Percentiles rank a stretch among this genome's conserved stretches.
phyloP scores from a whole-genome alignment of 352 stramenopile species.

The Phytopythium ostracodes region DNA sequence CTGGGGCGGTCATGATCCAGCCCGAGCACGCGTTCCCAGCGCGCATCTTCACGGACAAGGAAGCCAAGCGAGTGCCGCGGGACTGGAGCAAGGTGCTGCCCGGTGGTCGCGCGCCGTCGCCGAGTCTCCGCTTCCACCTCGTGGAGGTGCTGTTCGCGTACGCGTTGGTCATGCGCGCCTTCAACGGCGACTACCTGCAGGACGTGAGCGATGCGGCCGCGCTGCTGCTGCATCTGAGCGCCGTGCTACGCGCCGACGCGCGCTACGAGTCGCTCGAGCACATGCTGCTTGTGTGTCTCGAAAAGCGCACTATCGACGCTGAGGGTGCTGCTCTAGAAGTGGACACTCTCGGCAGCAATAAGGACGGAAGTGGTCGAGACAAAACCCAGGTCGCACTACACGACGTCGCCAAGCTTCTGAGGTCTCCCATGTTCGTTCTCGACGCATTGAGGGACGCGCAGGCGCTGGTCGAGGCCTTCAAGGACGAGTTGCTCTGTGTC shows the following conservation, averaged over 20 bases:
- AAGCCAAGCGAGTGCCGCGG: constrained; percentile 32
- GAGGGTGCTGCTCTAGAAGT: not conserved
- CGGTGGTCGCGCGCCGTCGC: constrained; percentile 24
- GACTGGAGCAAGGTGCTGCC: constrained; percentile 29
- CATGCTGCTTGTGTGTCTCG: constrained; percentile 36
- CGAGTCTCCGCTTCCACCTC: constrained; percentile 49
- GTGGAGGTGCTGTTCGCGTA: constrained; percentile 73
- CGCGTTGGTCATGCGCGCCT: constrained; percentile 56
- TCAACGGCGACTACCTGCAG: constrained; percentile 75
- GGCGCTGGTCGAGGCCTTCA: constrained; percentile 32
- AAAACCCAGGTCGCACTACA: constrained; percentile 32
- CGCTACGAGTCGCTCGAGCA: constrained; percentile 44
- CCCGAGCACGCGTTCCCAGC: constrained; percentile 32
- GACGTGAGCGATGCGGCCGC: constrained; percentile 44
- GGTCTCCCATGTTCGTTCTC: constrained; percentile 44
- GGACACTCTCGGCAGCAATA: not conserved
- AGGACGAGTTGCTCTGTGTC: constrained; percentile 14
- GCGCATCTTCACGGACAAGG: constrained; percentile 39
- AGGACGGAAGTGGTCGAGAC: not conserved
- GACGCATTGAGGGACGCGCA: constrained; percentile 58
- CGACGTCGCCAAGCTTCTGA: constrained; percentile 40
- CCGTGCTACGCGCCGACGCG: constrained; percentile 44
- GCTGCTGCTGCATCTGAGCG: constrained; percentile 38
- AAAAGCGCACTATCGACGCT: constrained; percentile 20
- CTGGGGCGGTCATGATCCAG: constrained; percentile 24